Conservation (phyloP, 257 asterid species). For the Fraxinus cuspidata region DNA sequence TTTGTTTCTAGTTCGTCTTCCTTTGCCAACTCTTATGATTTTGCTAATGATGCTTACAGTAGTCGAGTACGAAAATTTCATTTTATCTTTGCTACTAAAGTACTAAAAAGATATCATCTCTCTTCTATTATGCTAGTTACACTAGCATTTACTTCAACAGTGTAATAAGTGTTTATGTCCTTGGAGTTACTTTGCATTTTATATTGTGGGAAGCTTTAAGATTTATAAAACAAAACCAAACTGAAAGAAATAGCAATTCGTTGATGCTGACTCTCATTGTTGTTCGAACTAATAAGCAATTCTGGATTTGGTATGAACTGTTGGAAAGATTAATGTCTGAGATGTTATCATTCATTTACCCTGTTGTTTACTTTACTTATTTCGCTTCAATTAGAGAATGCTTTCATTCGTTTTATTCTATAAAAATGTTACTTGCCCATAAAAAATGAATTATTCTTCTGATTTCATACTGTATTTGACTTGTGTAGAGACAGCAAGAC, state of each 20-base stretch:
- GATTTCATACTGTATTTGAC: constrained; percentile 14
- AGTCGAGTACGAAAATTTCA: not conserved
- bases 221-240: not conserved
- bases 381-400: not conserved
- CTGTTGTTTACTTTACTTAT: not conserved
- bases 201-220: not conserved
- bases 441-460: not conserved
- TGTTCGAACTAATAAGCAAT: not conserved
- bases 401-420: no score
- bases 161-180: not conserved
- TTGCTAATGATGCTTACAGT: not conserved
- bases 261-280: not conserved
- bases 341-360: not conserved
- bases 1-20: not conserved
- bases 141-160: not conserved
- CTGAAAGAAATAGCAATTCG: not conserved
- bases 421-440: not conserved
- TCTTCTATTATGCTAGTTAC: not conserved
- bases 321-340: not conserved
- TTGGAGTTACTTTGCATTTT: not conserved
- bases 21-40: not conserved
- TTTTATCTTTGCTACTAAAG: not conserved
- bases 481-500: constrained; percentile 65
- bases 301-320: not conserved
- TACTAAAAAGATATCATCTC: not conserved